phyloP scores from a whole-genome alignment of 257 asterid genomes.

The Nemophila menziesii region DNA sequence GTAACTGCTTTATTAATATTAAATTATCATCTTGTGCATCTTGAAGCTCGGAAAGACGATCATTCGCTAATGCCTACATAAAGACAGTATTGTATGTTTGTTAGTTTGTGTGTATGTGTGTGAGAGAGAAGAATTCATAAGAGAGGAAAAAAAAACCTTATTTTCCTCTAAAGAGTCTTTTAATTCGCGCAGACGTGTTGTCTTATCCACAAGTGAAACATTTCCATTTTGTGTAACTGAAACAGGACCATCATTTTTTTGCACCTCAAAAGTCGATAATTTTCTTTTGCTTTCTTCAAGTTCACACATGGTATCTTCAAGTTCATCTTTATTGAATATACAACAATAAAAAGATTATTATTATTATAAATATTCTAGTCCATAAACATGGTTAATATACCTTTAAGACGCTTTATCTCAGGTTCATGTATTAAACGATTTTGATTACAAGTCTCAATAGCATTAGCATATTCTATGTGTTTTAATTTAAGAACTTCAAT shows the following conservation, averaged over 20 bases:
- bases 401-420: slow-evolving; percentile 65
- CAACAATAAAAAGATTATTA: not conserved
- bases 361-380: slow-evolving; percentile 1
- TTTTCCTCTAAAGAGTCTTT: slow-evolving; percentile 71
- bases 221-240: slow-evolving; percentile 57
- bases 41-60: slow-evolving; percentile 84
- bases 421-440: slow-evolving; percentile 53
- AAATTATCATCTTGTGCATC: slow-evolving; percentile 75
- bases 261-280: slow-evolving; percentile 69
- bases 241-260: slow-evolving; percentile 64
- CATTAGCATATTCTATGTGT: slow-evolving; percentile 64
- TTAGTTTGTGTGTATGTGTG: slow-evolving; percentile 1
- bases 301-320: slow-evolving; percentile 84
- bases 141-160: slow-evolving; percentile 54
- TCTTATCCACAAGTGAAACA: slow-evolving; percentile 53
- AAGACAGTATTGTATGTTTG: slow-evolving; percentile 10
- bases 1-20: slow-evolving; percentile 70
- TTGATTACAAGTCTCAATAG: slow-evolving; percentile 48
- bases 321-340: slow-evolving; percentile 44
- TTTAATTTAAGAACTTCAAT: slow-evolving; percentile 53
- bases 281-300: slow-evolving; percentile 95
- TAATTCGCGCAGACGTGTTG: slow-evolving; percentile 57
- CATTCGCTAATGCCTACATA: slow-evolving; percentile 68
- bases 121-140: slow-evolving; percentile 12
- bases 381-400: slow-evolving; percentile 26